Evolutionary conservation across 441 rosid genomes (phyloP), one percentile per base, ranked within the genome.

Genomic region (Arabidopsis lyrata): DNA sequence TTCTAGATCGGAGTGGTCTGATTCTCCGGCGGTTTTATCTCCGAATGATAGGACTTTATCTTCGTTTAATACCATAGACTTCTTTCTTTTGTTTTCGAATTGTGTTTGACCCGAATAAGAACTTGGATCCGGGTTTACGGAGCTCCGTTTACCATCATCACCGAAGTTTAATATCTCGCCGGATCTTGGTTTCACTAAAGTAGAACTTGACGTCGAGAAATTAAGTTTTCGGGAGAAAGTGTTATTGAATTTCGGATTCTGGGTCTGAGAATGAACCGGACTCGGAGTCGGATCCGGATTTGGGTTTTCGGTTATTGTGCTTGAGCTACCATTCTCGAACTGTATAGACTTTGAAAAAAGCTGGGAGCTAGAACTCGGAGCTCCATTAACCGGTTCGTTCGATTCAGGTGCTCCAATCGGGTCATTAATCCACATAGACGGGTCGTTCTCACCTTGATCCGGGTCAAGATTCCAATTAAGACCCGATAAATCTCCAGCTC

Each of bases 1-100:
- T 75, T 95, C 99, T 2, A 92, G 86, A 81, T 95, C 99, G 0
- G 99, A 95, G 56, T 92, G 93, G 53, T 92, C 99, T 0, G 98
- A 92, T 82, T 90, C 99, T n/a, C 76, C 77, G 1, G 83, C 83
- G 10, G 93, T 85, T 62, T 95, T 85, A 3, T 90, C 90, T 78
- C 90, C 68, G 81, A 95, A 95, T 0, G 81, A 73, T 61, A 78
- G 6, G 8, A 78, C 42, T 39, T 68, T 73, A 1, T 78, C 81
- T 8, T 78, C 81, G 70, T 2, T 67, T 3, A 44, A 3, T 8
- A 77, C 52, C 1, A 12, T 1, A 0, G 70, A 35, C 59, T 61
- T 61, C 29, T 73, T 73, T 45, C 71, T 68, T 20, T 73, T 78
- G 2, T 66, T 78, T 0, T 78, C 81, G 60, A 45, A 32, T 41